Evolutionary conservation across 2,329 filamentous ascomycete species (phyloP).

Genomic region (Colletotrichum sp.): DNA sequence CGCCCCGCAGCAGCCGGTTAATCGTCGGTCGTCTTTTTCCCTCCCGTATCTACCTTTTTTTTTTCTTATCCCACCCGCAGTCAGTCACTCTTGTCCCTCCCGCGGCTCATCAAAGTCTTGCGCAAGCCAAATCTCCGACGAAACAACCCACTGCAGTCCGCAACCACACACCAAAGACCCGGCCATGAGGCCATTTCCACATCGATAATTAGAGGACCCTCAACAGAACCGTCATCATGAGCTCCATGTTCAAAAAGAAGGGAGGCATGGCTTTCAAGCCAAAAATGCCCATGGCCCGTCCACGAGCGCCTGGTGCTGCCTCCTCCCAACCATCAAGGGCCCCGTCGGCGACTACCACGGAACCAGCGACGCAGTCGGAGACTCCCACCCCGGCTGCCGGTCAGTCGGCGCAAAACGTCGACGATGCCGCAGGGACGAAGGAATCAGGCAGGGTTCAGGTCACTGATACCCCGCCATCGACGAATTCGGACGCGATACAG

Average conservation of each 20-base stretch:
- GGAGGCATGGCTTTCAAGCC: conserved; percentile 71
- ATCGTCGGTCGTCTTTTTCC: background rate
- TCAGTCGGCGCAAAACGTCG: background rate
- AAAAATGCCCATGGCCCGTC: conserved; percentile 65
- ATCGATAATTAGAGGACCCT: background rate
- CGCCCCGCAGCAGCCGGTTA: conserved; percentile 12
- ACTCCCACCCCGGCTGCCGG: background rate
- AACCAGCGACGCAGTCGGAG: background rate
- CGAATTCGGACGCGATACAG: background rate
- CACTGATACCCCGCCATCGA: conserved; percentile 15
- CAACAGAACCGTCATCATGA: conserved; percentile 51
- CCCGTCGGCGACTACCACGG: conserved; percentile 4
- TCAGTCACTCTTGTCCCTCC: background rate
- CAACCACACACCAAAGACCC: background rate
- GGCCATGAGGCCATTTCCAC: background rate
- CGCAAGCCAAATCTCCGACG: background rate
- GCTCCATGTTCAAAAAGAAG: conserved; percentile 72
- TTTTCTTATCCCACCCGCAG: background rate
- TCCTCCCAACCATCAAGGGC: conserved; percentile 37
- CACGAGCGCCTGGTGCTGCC: conserved; percentile 48
- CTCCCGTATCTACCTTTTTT: background rate
- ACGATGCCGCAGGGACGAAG: background rate
- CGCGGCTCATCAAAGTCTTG: conserved; percentile 3
- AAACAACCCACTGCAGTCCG: background rate
- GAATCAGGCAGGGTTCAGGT: background rate